Percentiles rank a stretch among this genome's conserved stretches.
Evolutionary conservation across 164 flowering plant species (phyloP).

Genomic region (Liquidambar formosana): DNA sequence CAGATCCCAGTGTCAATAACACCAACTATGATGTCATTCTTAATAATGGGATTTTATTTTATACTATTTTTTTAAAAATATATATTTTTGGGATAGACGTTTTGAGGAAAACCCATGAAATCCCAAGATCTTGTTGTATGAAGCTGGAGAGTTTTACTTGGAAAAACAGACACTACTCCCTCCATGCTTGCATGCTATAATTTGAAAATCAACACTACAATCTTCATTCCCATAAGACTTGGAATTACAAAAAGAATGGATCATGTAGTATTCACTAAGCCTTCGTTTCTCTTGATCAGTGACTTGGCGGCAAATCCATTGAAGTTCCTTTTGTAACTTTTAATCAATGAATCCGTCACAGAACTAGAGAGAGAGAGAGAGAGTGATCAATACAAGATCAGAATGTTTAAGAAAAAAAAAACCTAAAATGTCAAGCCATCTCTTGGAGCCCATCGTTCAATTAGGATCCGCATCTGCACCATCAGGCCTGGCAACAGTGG

Average conservation of each 20-base stretch:
- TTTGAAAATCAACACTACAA: background rate
- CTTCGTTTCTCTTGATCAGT: slow-evolving; percentile 17
- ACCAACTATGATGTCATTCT: slow-evolving; percentile 37
- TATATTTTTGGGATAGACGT: too few species aligned
- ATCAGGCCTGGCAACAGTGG: too few species aligned
- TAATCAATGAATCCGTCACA: slow-evolving; percentile 5
- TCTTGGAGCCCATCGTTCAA: too few species aligned
- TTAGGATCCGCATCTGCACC: too few species aligned
- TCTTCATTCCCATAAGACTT: too few species aligned
- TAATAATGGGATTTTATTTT: slow-evolving; percentile 9
- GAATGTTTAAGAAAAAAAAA: too few species aligned
- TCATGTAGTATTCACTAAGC: slow-evolving; percentile 13
- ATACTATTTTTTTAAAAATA: too few species aligned
- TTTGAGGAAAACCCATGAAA: slow-evolving; percentile 30
- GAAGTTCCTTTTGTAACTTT: slow-evolving; percentile 29
- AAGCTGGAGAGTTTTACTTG: slow-evolving; percentile 16
- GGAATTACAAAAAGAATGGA: background rate
- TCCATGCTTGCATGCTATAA: slow-evolving; percentile 22
- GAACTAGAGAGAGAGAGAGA: slow-evolving; percentile 6
- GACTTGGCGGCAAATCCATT: slow-evolving; percentile 35
- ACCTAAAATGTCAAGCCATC: too few species aligned
- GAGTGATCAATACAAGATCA: too few species aligned
- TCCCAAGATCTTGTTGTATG: slow-evolving; percentile 56
- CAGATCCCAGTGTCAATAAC: slow-evolving; percentile 28
- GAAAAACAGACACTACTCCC: slow-evolving; percentile 39